Conservation (phyloP, 129 eudicot genomes). For the Mikania micrantha region DNA sequence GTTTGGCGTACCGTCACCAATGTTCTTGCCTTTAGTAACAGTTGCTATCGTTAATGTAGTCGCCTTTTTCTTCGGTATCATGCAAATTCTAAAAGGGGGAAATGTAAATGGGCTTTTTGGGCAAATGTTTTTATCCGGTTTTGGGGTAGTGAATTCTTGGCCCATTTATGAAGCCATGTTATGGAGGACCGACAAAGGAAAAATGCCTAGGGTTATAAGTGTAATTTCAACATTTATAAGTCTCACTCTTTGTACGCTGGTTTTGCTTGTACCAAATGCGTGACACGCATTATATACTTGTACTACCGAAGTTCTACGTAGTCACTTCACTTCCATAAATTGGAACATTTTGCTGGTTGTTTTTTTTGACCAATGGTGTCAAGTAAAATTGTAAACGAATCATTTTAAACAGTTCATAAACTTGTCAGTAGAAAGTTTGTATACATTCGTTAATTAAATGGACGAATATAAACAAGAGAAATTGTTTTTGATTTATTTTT, state of each 20-base stretch:
- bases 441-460: no score
- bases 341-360: background rate
- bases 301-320: background rate
- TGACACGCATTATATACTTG: constrained; percentile 16
- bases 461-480: no score
- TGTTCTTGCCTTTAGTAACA: constrained; percentile 53
- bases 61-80: constrained; percentile 34
- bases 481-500: no score
- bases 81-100: constrained; percentile 8
- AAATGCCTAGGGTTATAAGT: constrained; percentile 46
- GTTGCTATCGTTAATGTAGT: constrained; percentile 48
- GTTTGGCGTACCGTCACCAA: constrained; percentile 64
- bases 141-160: constrained; percentile 50
- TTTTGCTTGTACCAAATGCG: constrained; percentile 17
- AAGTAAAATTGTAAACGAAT: no score
- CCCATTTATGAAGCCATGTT: constrained; percentile 80
- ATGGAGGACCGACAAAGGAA: constrained; percentile 58
- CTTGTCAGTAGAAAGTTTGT: no score
- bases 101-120: constrained; percentile 32
- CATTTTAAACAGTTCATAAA: no score
- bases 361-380: no score
- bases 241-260: constrained; percentile 22
- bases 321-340: background rate
- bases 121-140: constrained; percentile 45
- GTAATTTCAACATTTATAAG: constrained; percentile 36